These are phyloP conservation scores for Boletus pseudo-olivaceus DNA, from an alignment of 768 basidiomycete genomes.

Conservation along the genomic window DNA sequence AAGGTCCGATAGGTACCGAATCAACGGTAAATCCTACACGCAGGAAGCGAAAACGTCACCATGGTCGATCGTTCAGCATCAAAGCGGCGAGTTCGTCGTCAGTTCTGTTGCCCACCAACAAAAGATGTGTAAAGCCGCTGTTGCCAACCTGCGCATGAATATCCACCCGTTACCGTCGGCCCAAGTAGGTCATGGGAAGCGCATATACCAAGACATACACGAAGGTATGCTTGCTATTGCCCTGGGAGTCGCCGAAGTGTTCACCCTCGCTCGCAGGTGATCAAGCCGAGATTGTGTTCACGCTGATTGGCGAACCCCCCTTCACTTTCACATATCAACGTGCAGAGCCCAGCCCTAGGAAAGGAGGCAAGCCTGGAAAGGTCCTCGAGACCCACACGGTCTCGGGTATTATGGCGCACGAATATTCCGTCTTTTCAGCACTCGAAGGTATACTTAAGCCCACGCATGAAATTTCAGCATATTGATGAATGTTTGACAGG, in stretches of 20 bases:
- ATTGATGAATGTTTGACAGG: slow-evolving; percentile 41
- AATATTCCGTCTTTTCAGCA: slow-evolving; percentile 91
- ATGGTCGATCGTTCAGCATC: slow-evolving; percentile 81
- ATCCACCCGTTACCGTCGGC: slow-evolving; percentile 87
- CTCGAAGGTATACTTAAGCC: slow-evolving; percentile 66
- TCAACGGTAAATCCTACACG: slow-evolving; percentile 69
- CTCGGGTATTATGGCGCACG: slow-evolving; percentile 65
- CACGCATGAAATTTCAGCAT: background rate
- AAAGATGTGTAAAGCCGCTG: slow-evolving; percentile 82
- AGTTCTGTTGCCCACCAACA: slow-evolving; percentile 89
- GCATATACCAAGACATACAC: slow-evolving; percentile 79
- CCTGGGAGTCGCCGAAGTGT: background rate
- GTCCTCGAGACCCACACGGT: slow-evolving; percentile 93
- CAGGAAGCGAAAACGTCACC: slow-evolving; percentile 78
- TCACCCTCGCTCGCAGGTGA: slow-evolving; percentile 50
- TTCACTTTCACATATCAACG: slow-evolving; percentile 96
- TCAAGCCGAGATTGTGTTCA: slow-evolving; percentile 91
- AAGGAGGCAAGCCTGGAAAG: slow-evolving; percentile 67
- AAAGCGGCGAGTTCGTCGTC: slow-evolving; percentile 80
- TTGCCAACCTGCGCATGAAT: slow-evolving; percentile 67
- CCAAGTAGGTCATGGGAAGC: slow-evolving; percentile 82
- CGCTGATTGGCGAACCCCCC: slow-evolving; percentile 86
- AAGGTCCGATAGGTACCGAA: slow-evolving; percentile 57
- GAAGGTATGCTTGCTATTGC: slow-evolving; percentile 53
- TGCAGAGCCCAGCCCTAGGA: slow-evolving; percentile 64